Evolutionary conservation across 495 filamentous ascomycete species (phyloP).

Genomic region (Penicillium malachiteum): DNA sequence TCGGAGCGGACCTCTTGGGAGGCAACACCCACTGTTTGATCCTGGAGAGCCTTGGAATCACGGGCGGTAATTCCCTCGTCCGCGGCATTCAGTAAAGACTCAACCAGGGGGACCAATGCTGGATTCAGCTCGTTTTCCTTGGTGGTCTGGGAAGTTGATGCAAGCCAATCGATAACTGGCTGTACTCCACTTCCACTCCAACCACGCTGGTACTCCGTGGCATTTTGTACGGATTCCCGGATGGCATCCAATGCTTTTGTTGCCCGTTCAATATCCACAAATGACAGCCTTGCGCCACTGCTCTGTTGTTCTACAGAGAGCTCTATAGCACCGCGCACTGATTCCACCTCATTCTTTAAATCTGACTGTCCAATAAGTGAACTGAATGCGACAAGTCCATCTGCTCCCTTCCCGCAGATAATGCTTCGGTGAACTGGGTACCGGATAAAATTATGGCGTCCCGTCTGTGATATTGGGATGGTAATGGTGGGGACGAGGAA

Average conservation of each 20-base stretch:
- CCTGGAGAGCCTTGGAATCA: slow-evolving; percentile 40
- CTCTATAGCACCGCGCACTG: slow-evolving; percentile 57
- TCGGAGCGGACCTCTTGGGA: slow-evolving; percentile 41
- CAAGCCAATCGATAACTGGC: slow-evolving; percentile 65
- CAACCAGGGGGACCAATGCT: slow-evolving; percentile 62
- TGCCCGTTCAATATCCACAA: slow-evolving; percentile 56
- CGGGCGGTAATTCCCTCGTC: slow-evolving; percentile 51
- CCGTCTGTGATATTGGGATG: slow-evolving; percentile 59
- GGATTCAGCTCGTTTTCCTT: slow-evolving; percentile 52
- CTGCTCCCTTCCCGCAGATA: slow-evolving; percentile 67
- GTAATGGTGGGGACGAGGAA: slow-evolving; percentile 74
- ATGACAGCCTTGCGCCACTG: slow-evolving; percentile 30
- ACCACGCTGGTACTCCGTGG: slow-evolving; percentile 64
- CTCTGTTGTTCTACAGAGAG: slow-evolving; percentile 40
- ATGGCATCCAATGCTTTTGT: slow-evolving; percentile 61
- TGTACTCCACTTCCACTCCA: slow-evolving; percentile 73
- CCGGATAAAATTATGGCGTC: slow-evolving; percentile 60
- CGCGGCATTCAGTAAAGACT: slow-evolving; percentile 62
- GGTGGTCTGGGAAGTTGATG: slow-evolving; percentile 43
- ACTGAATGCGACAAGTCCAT: slow-evolving; percentile 53
- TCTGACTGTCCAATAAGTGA: slow-evolving; percentile 37
- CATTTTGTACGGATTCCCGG: slow-evolving; percentile 65
- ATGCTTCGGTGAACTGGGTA: slow-evolving; percentile 86
- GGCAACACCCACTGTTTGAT: slow-evolving; percentile 34
- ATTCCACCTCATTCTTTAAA: slow-evolving; percentile 36